These are phyloP conservation scores for Cercospora sp. DNA, from an alignment of 2,329 filamentous ascomycete species.

Conservation along the genomic window DNA sequence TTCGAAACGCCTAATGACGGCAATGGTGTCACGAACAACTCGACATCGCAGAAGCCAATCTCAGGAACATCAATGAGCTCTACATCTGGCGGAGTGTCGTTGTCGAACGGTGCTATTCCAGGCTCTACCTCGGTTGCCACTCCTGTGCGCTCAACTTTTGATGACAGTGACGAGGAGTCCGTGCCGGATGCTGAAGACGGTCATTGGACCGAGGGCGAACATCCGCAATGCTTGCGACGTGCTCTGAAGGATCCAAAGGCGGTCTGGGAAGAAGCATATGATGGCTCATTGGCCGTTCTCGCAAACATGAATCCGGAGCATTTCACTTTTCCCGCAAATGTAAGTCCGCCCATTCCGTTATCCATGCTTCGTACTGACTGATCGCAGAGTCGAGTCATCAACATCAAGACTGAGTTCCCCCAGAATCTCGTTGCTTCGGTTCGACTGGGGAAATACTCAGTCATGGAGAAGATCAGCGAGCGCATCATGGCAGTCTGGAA, in stretches of 20 bases:
- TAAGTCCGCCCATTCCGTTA: constrained; percentile 19
- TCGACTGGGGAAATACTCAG: constrained; percentile 24
- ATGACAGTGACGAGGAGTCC: not conserved
- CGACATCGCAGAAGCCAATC: not conserved
- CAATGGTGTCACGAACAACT: not conserved
- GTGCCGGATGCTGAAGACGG: not conserved
- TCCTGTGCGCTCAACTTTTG: not conserved
- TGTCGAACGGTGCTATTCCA: not conserved
- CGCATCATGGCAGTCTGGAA: constrained; percentile 34
- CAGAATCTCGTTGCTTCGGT: constrained; percentile 31
- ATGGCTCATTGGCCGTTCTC: constrained; percentile 26
- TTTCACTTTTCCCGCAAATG: constrained; percentile 30
- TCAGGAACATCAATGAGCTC: not conserved
- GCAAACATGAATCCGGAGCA: constrained; percentile 33
- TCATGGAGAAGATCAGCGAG: constrained; percentile 29
- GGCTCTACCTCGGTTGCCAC: constrained; percentile 4
- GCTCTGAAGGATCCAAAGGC: constrained; percentile 24
- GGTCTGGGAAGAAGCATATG: constrained; percentile 28
- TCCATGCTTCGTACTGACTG: constrained; percentile 18
- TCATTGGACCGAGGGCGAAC: constrained; percentile 21
- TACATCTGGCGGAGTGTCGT: not conserved
- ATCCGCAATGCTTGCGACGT: constrained; percentile 21
- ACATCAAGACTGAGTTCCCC: constrained; percentile 35
- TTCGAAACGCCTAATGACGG: not conserved
- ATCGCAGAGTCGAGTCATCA: constrained; percentile 32